A percentile compares a stretch with the other conserved stretches of the same genome.
These are phyloP conservation scores for Solanum sitiens DNA, from an alignment of 257 asterid species.

Conservation along the genomic window DNA sequence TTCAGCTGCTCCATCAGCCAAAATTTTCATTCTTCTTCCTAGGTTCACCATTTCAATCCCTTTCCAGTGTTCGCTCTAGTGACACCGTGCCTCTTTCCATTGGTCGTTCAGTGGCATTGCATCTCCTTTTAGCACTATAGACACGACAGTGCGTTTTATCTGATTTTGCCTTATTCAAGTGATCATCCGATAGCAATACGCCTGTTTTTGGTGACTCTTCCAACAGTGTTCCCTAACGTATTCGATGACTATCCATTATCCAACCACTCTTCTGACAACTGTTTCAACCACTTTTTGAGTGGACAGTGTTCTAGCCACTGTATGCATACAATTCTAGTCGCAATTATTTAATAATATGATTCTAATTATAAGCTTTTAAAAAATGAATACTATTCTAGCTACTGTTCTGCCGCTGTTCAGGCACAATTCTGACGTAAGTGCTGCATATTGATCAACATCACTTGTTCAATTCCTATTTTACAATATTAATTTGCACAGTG, in stretches of 20 bases:
- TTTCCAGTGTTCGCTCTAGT: not conserved
- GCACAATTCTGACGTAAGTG: not conserved
- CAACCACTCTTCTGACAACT: not conserved
- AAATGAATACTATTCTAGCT: not conserved
- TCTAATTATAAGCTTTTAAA: not conserved
- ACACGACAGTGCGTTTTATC: not conserved
- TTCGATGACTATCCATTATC: not conserved
- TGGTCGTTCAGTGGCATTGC: not conserved
- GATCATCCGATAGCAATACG: not conserved
- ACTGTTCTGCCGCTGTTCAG: not conserved
- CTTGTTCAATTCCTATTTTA: not conserved
- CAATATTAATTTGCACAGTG: not conserved
- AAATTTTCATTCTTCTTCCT: not conserved
- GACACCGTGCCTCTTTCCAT: not conserved
- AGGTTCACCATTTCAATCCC: not conserved
- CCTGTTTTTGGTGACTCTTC: not conserved
- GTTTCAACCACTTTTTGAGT: not conserved
- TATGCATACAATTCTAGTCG: not conserved
- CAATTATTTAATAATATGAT: not conserved
- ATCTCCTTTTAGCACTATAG: not conserved
- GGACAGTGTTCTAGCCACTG: not conserved
- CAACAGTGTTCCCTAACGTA: not conserved
- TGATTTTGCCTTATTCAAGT: not conserved
- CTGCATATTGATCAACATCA: not conserved
- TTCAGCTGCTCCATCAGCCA: not conserved